Conservation (phyloP, 805 yeast genomes). For the Saccharomyces eubayanus region DNA sequence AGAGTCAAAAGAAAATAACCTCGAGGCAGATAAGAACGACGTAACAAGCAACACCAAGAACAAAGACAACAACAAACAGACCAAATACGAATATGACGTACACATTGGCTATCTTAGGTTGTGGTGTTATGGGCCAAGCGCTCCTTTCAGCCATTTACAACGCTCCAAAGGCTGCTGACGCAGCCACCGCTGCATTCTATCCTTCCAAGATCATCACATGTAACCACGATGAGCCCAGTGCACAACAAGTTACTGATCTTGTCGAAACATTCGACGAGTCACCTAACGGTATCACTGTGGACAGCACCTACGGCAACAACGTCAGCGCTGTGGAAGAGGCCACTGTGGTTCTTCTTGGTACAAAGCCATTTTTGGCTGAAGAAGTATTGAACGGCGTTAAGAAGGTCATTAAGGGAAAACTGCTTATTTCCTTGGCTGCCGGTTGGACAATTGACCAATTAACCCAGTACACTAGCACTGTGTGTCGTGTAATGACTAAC, state of each 20-base stretch:
- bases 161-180: constrained; percentile 21
- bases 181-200: constrained; percentile 33
- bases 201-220: constrained; percentile 76
- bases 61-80: not conserved
- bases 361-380: constrained; percentile 78
- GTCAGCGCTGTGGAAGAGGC: constrained; percentile 52
- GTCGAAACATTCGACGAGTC: constrained; percentile 40
- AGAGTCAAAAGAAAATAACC: not conserved
- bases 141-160: constrained; percentile 57
- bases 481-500: constrained; percentile 95
- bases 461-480: constrained; percentile 39
- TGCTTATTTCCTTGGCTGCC: constrained; percentile 78
- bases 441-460: constrained; percentile 83
- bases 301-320: constrained; percentile 46
- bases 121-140: constrained; percentile 96
- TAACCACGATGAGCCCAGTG: constrained; percentile 39
- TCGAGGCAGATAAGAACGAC: too few relatives aligned
- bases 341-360: constrained; percentile 69
- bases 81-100: constrained; percentile 26
- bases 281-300: constrained; percentile 40
- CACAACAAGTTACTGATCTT: constrained; percentile 42
- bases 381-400: constrained; percentile 47
- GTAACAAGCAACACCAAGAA: not conserved
- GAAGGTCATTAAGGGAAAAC: constrained; percentile 40
- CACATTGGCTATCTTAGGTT: constrained; percentile 74